phyloP scores from a whole-genome alignment of 352 stramenopile genomes.

The Phytophthora sp. region DNA sequence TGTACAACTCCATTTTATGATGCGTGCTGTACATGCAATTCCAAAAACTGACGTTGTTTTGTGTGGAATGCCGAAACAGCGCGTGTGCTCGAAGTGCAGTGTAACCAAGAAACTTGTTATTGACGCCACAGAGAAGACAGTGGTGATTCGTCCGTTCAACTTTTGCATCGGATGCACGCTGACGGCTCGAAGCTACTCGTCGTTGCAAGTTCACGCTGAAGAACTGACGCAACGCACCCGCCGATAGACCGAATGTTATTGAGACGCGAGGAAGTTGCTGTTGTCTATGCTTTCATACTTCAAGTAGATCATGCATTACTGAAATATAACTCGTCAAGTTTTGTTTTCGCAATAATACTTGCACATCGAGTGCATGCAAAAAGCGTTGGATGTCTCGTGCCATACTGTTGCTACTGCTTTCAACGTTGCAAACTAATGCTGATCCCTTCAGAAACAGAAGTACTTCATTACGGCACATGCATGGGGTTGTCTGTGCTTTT shows the following conservation, averaged over 20 bases:
- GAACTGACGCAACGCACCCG: constrained; percentile 25
- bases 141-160: constrained; percentile 41
- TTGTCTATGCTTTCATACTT: not conserved
- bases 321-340: too few relatives aligned
- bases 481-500: too few relatives aligned
- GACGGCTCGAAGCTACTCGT: constrained; percentile 35
- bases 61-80: constrained; percentile 4
- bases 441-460: too few relatives aligned
- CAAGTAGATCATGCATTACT: not conserved
- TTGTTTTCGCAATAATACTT: too few relatives aligned
- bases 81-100: constrained; percentile 34
- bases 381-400: too few relatives aligned
- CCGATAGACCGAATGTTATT: constrained; percentile 4
- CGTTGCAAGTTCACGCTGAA: constrained; percentile 36
- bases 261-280: too few relatives aligned
- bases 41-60: not conserved
- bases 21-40: too few relatives aligned
- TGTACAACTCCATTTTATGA: not conserved
- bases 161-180: constrained; percentile 51
- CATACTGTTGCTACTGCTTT: too few relatives aligned
- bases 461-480: too few relatives aligned
- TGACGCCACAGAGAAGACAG: constrained; percentile 27
- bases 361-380: too few relatives aligned
- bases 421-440: too few relatives aligned
- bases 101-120: constrained; percentile 41